Base-by-base conservation (phyloP, 805 yeast genomes). In the Candida incommunis region DNA sequence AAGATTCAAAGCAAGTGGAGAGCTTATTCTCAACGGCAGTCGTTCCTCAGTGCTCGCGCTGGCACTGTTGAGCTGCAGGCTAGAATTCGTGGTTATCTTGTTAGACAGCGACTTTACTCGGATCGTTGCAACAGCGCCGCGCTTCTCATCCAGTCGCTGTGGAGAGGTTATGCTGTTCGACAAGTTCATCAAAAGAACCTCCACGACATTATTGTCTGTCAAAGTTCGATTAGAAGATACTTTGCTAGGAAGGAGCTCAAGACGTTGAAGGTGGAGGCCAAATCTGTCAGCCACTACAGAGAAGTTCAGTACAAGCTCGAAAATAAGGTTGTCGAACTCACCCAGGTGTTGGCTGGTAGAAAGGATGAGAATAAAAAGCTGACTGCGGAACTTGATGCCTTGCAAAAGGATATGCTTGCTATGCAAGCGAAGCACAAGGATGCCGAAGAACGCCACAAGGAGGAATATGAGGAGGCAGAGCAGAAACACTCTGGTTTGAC, bases 311-410 rank as follows among this genome's bases (percentile, higher is more conserved):
- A 86, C 66, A 78, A 82, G 61, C 74, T 94, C 56, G 99, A 92
- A 64, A 92, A 92, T 65, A 92, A 94, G 70, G 96, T 94, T n/a
- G 87, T 92, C 52, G 94, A 88, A 63, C 75, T 92, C 54, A 90
- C 96, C 2, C 94, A 90, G 58, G 74, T 81, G 11, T 70, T 90
- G 49, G 76, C 95, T 0, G 65, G 78, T 29, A 83, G 85, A 61
- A 80, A 82, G 22, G 83, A 77, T 52, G 96, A 86, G 54, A 88
- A 88, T 63, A 81, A 80, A 66, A 74, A 72, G 49, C 37, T 46
- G 16, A 31, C 25, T 23, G 43, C 26, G 13, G 42, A 41, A 3
- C 43, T 44, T 21, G 45, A 27, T 16, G 13, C 29, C n/a, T 24
- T 46, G n/a, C 41, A 43, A 43, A n/a, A 35, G 13, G 43, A 46